phyloP scores from a whole-genome alignment of 441 rosid species.

The Geranium incanum region DNA sequence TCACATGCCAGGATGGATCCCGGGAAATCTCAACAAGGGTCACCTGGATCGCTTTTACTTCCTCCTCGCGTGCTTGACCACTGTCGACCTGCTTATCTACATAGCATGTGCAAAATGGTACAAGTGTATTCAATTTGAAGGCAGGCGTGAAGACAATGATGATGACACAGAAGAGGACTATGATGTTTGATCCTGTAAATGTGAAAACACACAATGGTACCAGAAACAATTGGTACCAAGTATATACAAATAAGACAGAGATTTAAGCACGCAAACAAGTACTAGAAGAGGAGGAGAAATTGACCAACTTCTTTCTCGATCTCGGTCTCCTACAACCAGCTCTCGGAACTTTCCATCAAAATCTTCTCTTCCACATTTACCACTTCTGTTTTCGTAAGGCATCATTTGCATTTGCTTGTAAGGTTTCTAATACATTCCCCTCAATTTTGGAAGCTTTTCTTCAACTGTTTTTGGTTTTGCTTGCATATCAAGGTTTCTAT shows the following conservation, averaged over 20 bases:
- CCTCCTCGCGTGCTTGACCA: constrained; percentile 72
- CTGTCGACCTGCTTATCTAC: constrained; percentile 55
- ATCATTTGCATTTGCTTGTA: too few species aligned
- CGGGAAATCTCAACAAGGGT: constrained; percentile 87
- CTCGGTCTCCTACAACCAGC: too few species aligned
- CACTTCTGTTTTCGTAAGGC: too few species aligned
- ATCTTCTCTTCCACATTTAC: too few species aligned
- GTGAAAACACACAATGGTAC: background rate
- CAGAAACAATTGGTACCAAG: background rate
- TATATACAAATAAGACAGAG: constrained; percentile 27
- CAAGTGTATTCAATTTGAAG: constrained; percentile 61
- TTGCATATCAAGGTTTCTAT: background rate
- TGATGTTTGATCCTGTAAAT: constrained; percentile 24
- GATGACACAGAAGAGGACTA: constrained; percentile 14
- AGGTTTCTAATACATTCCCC: too few species aligned
- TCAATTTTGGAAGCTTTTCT: too few species aligned
- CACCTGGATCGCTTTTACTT: constrained; percentile 93
- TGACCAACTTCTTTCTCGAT: too few species aligned
- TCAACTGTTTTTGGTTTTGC: too few species aligned
- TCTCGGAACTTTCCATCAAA: too few species aligned
- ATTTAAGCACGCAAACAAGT: background rate
- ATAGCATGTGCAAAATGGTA: constrained; percentile 82
- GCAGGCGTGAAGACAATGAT: constrained; percentile 28
- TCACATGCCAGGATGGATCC: constrained; percentile 94
- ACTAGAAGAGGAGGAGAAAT: too few species aligned